phyloP scores from a whole-genome alignment of 2,329 filamentous ascomycete species.

The Leptosphaerulina australis region DNA sequence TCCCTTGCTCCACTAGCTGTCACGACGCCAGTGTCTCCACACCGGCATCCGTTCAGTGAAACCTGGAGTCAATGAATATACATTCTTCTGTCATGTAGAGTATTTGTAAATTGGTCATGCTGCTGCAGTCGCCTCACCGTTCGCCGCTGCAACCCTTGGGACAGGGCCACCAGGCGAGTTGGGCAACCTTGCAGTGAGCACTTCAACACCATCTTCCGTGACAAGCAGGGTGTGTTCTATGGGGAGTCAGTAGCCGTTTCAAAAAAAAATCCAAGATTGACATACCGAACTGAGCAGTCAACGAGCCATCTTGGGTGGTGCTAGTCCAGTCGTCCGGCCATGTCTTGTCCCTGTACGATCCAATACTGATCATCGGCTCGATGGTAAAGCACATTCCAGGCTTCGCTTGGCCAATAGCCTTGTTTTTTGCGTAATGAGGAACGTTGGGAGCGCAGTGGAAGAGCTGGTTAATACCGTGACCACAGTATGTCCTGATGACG shows the following conservation, averaged over 20 bases:
- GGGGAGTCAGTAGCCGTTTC: slow-evolving; percentile 13
- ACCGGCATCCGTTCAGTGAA: neutral
- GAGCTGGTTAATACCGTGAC: slow-evolving; percentile 89
- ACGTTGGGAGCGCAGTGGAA: slow-evolving; percentile 96
- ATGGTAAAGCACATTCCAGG: slow-evolving; percentile 99
- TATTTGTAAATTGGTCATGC: slow-evolving; percentile 9
- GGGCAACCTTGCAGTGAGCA: slow-evolving; percentile 74
- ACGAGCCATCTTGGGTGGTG: slow-evolving; percentile 85
- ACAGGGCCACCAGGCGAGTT: slow-evolving; percentile 78
- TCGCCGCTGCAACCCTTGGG: slow-evolving; percentile 57
- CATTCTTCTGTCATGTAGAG: neutral
- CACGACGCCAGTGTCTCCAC: slow-evolving; percentile 5
- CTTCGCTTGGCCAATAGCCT: slow-evolving; percentile 92
- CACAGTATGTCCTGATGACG: slow-evolving; percentile 94
- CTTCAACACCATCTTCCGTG: slow-evolving; percentile 80
- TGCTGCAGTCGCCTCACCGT: slow-evolving; percentile 33
- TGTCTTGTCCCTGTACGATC: slow-evolving; percentile 88
- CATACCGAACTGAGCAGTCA: slow-evolving; percentile 90
- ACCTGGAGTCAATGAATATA: neutral
- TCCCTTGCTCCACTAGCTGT: neutral
- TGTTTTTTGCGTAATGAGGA: slow-evolving; percentile 98
- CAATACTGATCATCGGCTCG: slow-evolving; percentile 96
- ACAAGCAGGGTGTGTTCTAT: slow-evolving; percentile 82
- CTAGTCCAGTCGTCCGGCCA: slow-evolving; percentile 99
- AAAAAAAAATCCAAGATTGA: neutral